Conservation (phyloP, 192 early-diverging fungal genomes). For the Glomus cerebriforme region DNA sequence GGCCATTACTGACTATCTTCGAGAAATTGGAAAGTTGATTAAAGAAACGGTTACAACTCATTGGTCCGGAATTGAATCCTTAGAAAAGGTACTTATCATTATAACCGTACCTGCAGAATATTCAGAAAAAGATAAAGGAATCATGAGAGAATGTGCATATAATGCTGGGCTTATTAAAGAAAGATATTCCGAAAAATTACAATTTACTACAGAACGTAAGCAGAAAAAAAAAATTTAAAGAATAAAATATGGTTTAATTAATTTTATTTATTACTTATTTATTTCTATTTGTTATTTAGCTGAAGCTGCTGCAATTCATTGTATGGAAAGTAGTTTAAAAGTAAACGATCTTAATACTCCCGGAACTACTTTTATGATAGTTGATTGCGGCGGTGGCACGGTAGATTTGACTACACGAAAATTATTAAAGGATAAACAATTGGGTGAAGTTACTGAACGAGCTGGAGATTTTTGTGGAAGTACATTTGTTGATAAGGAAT, state of each 20-base stretch:
- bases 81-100: background rate
- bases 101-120: background rate
- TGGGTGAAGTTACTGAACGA: background rate
- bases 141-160: background rate
- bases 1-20: background rate
- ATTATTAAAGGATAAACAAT: background rate
- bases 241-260: too few relatives aligned
- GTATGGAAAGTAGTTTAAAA: background rate
- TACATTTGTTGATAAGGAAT: conserved; percentile 6
- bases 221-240: too few relatives aligned
- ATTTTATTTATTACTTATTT: too few relatives aligned
- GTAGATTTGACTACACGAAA: conserved; percentile 50
- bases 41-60: background rate
- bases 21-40: background rate
- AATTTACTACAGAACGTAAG: too few relatives aligned
- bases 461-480: background rate
- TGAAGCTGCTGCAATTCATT: conserved; percentile 6
- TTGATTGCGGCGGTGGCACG: conserved; percentile 60
- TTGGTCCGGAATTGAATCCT: background rate
- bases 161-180: background rate
- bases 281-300: too few relatives aligned
- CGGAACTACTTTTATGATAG: conserved; percentile 54
- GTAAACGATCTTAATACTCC: background rate
- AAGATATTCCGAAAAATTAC: too few relatives aligned
- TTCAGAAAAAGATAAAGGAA: background rate